These are phyloP conservation scores for Aurinia saxatilis DNA, from an alignment of 345 rosid genomes.

Conservation along the genomic window DNA sequence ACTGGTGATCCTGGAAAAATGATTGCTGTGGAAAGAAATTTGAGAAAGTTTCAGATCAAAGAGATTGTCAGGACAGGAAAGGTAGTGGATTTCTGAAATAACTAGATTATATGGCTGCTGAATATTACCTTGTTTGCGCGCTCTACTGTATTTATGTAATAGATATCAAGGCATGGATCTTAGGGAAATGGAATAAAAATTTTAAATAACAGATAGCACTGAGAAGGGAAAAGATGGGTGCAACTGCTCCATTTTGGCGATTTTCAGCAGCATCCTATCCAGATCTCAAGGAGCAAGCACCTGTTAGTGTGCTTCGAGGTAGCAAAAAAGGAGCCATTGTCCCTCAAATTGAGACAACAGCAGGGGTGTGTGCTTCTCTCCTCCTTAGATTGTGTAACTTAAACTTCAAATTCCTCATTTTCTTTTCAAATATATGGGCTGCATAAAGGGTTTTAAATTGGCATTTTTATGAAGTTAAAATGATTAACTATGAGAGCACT, in stretches of 20 bases:
- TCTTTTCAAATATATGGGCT: background rate
- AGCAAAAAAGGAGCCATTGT: slow-evolving; percentile 33
- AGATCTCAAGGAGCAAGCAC: slow-evolving; percentile 52
- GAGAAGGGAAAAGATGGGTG: slow-evolving; percentile 91
- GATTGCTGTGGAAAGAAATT: slow-evolving; percentile 78
- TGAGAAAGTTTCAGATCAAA: slow-evolving; percentile 82
- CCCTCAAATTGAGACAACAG: slow-evolving; percentile 35
- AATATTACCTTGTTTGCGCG: slow-evolving; percentile 1
- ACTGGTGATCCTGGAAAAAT: slow-evolving; percentile 99
- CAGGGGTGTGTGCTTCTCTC: slow-evolving; percentile 49
- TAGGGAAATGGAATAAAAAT: background rate
- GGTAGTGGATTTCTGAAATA: slow-evolving; percentile 28
- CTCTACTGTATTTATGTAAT: background rate
- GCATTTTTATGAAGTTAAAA: background rate
- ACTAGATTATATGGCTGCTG: background rate
- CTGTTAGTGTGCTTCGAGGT: slow-evolving; percentile 38
- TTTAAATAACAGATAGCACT: slow-evolving; percentile 61
- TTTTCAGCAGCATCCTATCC: slow-evolving; percentile 98
- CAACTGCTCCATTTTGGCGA: slow-evolving; percentile 92
- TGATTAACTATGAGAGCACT: background rate
- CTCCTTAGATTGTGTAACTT: slow-evolving; percentile 13
- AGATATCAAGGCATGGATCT: slow-evolving; percentile 6
- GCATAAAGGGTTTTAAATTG: background rate
- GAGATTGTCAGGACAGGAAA: slow-evolving; percentile 82
- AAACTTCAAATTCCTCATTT: background rate